phyloP scores from a whole-genome alignment of 1,284 basidiomycete genomes.

The Malassezia obtusa region DNA sequence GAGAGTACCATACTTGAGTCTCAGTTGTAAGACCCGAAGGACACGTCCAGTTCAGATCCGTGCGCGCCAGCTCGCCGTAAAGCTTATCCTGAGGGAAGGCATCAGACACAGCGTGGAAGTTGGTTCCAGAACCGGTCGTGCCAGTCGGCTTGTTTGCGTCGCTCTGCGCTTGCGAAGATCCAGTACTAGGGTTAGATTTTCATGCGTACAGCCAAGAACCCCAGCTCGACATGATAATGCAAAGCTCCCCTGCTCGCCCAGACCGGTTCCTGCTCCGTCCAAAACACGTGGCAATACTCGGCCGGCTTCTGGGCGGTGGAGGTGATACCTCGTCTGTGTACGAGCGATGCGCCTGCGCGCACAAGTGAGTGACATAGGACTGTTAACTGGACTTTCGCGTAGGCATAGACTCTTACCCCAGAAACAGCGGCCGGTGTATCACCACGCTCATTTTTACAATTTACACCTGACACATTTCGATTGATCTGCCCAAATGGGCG shows the following conservation, averaged over 20 bases:
- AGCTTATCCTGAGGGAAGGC: slow-evolving; percentile 50
- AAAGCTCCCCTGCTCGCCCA: too few species aligned
- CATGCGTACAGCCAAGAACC: slow-evolving; percentile 41
- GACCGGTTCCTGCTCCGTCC: too few species aligned
- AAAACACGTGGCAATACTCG: not conserved
- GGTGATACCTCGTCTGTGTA: not conserved
- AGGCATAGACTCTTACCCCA: not conserved
- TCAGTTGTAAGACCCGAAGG: slow-evolving; percentile 76
- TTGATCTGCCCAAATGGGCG: slow-evolving; percentile 11
- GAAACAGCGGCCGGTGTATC: slow-evolving; percentile 8
- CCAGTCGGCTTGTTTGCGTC: not conserved
- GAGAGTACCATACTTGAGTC: slow-evolving; percentile 80
- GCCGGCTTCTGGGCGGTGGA: not conserved
- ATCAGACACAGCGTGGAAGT: slow-evolving; percentile 43
- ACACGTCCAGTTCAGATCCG: slow-evolving; percentile 74
- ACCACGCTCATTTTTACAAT: slow-evolving; percentile 8
- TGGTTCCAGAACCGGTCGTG: slow-evolving; percentile 22
- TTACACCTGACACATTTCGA: slow-evolving; percentile 8
- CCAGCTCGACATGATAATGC: slow-evolving; percentile 37
- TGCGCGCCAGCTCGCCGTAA: slow-evolving; percentile 59
- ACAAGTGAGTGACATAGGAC: slow-evolving; percentile 3
- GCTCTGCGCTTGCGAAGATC: slow-evolving; percentile 10
- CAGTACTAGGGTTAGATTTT: slow-evolving; percentile 1
- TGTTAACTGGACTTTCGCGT: slow-evolving; percentile 12
- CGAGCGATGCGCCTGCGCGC: slow-evolving; percentile 14